Evolutionary conservation across 1,284 basidiomycete species (phyloP), one percentile per base, ranked within the genome.

Genomic region (Entoloma clypeatum): DNA sequence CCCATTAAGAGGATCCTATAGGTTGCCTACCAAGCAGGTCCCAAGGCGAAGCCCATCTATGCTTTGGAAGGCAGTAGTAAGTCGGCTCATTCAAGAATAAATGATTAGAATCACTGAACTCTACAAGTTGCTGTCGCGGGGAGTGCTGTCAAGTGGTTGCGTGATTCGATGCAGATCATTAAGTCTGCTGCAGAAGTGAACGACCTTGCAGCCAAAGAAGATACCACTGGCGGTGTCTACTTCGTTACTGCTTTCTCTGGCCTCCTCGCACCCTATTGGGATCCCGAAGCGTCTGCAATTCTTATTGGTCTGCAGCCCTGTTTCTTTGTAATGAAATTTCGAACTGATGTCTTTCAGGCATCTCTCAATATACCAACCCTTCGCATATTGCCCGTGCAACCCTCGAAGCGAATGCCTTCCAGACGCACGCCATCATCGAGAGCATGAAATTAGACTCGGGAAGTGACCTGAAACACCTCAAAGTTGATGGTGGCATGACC

Each of bases 161-260:
- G 95, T 19, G 96, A 99, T 66, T 86, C 88, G 25, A 80, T 99
- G 73, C 69, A 74, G 17, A 65, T 99, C 50, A 95, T 99, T 57
- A 65, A 80, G 30, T 77, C 84, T 27, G 88, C 92, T 1, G 64
- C 64, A 13, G 90, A 98, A 46, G 87, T 98, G 56, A 96, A 97
- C 57, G 73, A 73, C 11, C 76, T 98, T 27, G 94, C 92, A 1
- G 79, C 75, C 4, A 75, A 82, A 31, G 92, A 87, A 30, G 67
- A 80, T 11, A 80, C 86, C 56, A 86, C 91, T 0, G 94, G 89
- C 31, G 95, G 95, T n/a, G 76, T 97, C 25, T 97, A 92, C 71
- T 99, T 99, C 58, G 95, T 99, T 27, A 95, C 95, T 1, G 94
- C 91, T 7, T 96, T 98, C 71, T 87, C 86, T 40, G 94, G 93